Evolutionary conservation across 345 rosid species (phyloP), one percentile per base, ranked within the genome.

Genomic region (Draba incana): DNA sequence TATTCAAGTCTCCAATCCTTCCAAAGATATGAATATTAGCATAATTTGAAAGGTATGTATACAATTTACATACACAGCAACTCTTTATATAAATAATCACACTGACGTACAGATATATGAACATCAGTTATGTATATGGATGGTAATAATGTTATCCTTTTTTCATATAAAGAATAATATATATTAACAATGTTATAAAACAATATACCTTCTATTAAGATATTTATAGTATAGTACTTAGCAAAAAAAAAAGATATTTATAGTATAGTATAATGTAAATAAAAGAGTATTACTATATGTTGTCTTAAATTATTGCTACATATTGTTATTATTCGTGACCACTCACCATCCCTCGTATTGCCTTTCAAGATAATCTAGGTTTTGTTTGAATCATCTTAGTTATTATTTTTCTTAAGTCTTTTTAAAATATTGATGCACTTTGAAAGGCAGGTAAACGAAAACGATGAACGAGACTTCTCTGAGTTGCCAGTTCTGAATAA

Each of bases 1-100:
- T 14, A 46, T 46, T 38, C 25, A 54, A 5, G 24, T 16, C 24
- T 49, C 25, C 8, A 28, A 25, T 61, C 42, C 39, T 35, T 62
- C 44, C 20, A 45, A 45, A 27, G 27, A 28, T 60, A 16, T 30
- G 13, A 39, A 7, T 69, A 23, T 24, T 33, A 37, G 38, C 58
- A 49, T 48, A 57, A 39, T 38, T 48, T 39, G 16, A 28, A 28
- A 71, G 75, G 75, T 71, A 55, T 37, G 75, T 24, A 25, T 44
- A 71, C 12, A 56, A 6, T 53, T 35, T 30, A 13, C 39, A 2
- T 44, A 45, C 35, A 27, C n/a, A 14, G 5, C 2, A 60, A 43
- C n/a, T 60, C 51, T n/a, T 59, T 13, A 58, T 16, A 42, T 20
- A 55, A 43, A 23, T n/a, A 33, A 33, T 33, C 37, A 33, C 20